Conservation (phyloP, 1,284 basidiomycete species). For the Ustilago cynodontis region DNA sequence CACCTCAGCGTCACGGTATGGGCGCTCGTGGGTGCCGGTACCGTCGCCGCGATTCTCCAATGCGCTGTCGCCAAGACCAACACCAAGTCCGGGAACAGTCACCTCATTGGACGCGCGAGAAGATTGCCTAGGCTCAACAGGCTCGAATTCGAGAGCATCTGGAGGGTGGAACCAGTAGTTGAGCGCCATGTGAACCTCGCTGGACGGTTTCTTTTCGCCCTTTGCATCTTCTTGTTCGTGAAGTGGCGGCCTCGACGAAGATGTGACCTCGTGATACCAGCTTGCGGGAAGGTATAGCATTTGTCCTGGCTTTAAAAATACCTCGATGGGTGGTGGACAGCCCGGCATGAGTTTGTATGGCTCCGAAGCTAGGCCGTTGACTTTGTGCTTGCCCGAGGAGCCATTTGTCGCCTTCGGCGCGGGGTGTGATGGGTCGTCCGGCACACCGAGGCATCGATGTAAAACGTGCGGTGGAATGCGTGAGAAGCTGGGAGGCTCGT, state of each 20-base stretch:
- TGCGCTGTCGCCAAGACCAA: slow-evolving; percentile 28
- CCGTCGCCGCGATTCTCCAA: slow-evolving; percentile 29
- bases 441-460: slow-evolving; percentile 55
- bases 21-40: slow-evolving; percentile 34
- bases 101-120: slow-evolving; percentile 20
- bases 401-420: slow-evolving; percentile 9
- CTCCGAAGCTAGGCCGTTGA: slow-evolving; percentile 19
- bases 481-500: slow-evolving; percentile 67
- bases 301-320: slow-evolving; percentile 62
- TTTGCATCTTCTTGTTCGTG: slow-evolving; percentile 2
- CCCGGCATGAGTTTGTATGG: slow-evolving; percentile 21
- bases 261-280: slow-evolving; percentile 70
- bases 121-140: slow-evolving; percentile 21
- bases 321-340: slow-evolving; percentile 64
- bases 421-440: slow-evolving; percentile 32
- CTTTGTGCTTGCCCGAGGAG: not conserved
- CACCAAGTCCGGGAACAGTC: slow-evolving; percentile 27
- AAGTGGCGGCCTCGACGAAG: slow-evolving; percentile 35
- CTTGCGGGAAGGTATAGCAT: slow-evolving; percentile 69
- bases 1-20: slow-evolving; percentile 63
- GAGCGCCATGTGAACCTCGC: slow-evolving; percentile 66
- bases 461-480: slow-evolving; percentile 56
- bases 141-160: slow-evolving; percentile 50
- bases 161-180: slow-evolving; percentile 70
- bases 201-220: slow-evolving; percentile 1